Evolutionary conservation across 2,329 filamentous ascomycete species (phyloP).

Genomic region (Zymoseptoria tritici): DNA sequence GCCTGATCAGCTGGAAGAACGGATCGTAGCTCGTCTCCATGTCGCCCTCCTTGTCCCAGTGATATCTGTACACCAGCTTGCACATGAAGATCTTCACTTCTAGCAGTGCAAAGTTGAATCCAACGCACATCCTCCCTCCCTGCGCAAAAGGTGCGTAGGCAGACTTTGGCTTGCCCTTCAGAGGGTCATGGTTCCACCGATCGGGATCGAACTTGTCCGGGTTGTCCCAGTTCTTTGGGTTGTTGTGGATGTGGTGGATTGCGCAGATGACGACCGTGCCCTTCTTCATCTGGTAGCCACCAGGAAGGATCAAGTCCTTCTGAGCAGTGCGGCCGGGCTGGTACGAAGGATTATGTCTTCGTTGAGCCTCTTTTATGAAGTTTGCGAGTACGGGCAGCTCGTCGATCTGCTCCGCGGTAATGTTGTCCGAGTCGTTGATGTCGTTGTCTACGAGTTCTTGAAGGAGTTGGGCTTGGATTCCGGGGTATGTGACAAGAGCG

Average conservation of each 20-base stretch:
- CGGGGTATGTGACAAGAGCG: constrained; percentile 46
- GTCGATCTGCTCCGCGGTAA: constrained; percentile 32
- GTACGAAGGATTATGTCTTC: constrained; percentile 54
- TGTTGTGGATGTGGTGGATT: constrained; percentile 42
- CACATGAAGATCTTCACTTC: constrained; percentile 54
- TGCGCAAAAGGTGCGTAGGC: constrained; percentile 54
- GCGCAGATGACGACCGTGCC: constrained; percentile 48
- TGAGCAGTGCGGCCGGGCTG: constrained; percentile 53
- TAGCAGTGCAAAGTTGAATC: constrained; percentile 57
- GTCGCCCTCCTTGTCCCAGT: constrained; percentile 46
- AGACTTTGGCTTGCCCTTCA: constrained; percentile 45
- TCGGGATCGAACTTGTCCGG: constrained; percentile 53
- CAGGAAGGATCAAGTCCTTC: constrained; percentile 50
- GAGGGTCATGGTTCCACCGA: constrained; percentile 49
- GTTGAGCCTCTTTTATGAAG: constrained; percentile 55
- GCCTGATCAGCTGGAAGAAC: constrained; percentile 52
- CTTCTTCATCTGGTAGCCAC: constrained; percentile 50
- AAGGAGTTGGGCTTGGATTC: constrained; percentile 50
- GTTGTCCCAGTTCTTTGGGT: constrained; percentile 51
- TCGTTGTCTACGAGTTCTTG: constrained; percentile 47
- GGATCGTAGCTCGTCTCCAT: constrained; percentile 52
- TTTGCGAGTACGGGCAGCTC: constrained; percentile 48
- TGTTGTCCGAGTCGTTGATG: constrained; percentile 29
- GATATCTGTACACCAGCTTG: constrained; percentile 53
- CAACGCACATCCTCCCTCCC: constrained; percentile 53